phyloP scores from a whole-genome alignment of 805 yeast species.

The Starmerella vitae region DNA sequence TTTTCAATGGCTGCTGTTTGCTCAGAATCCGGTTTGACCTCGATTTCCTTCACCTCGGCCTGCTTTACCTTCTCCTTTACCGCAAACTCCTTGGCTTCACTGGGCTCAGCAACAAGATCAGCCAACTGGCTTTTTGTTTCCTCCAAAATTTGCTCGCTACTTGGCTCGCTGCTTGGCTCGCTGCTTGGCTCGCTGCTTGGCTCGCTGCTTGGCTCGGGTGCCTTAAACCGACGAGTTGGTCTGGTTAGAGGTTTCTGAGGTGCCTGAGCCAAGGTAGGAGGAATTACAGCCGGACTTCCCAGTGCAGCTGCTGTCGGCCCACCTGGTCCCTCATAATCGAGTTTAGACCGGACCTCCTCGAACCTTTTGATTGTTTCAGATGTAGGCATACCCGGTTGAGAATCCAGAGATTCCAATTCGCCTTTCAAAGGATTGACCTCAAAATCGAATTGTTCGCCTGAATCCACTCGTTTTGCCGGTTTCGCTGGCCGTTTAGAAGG shows the following conservation, averaged over 20 bases:
- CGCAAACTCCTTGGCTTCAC: not conserved
- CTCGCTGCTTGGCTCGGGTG: no score
- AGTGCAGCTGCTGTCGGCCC: conserved; percentile 12
- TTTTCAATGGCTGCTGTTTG: not conserved
- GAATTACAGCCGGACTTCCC: conserved; percentile 8
- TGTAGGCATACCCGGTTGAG: conserved; percentile 4
- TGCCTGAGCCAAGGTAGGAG: not conserved
- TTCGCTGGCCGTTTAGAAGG: conserved; percentile 2
- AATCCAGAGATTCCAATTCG: conserved; percentile 10
- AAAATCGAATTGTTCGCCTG: not conserved
- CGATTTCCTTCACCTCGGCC: not conserved
- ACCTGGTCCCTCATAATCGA: conserved; percentile 15
- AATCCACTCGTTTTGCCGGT: not conserved
- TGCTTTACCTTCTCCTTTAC: not conserved
- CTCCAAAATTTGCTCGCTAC: no score
- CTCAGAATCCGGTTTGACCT: not conserved
- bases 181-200: no score
- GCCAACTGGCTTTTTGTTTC: no score
- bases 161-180: no score
- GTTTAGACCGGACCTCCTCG: conserved; percentile 1
- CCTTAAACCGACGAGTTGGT: conserved; percentile 1
- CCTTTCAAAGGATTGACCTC: not conserved
- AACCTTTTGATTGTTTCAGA: conserved; percentile 8
- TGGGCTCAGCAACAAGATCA: not conserved
- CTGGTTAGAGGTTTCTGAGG: conserved; percentile 4